Percentiles rank a stretch among this genome's conserved stretches.
These are phyloP conservation scores for Magnaporthiopsis incrustans DNA, from an alignment of 2,329 filamentous ascomycete species.

Conservation along the genomic window DNA sequence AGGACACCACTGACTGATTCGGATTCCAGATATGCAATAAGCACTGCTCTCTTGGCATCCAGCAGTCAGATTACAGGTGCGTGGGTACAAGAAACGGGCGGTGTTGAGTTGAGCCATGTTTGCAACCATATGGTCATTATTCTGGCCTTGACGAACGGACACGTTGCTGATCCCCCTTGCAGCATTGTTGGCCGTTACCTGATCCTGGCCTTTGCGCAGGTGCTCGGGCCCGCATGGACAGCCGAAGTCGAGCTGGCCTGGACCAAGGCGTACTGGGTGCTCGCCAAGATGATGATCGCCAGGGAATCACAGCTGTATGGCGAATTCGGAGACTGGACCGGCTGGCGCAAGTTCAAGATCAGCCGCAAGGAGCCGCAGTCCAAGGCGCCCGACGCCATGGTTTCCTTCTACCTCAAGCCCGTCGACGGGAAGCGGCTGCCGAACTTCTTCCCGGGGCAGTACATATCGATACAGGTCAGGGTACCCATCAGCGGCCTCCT, in stretches of 20 bases:
- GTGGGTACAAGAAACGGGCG: not conserved
- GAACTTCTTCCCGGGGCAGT: constrained; percentile 61
- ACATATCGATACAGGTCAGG: constrained; percentile 54
- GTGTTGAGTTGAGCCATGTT: not conserved
- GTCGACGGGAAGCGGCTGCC: constrained; percentile 53
- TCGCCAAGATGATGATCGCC: constrained; percentile 64
- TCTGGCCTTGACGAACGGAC: not conserved
- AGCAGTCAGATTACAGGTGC: constrained; percentile 55
- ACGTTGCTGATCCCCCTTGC: not conserved
- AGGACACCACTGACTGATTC: not conserved
- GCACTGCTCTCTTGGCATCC: constrained; percentile 62
- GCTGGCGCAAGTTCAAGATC: constrained; percentile 62
- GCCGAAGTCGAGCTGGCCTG: constrained; percentile 58
- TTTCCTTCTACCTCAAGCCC: constrained; percentile 62
- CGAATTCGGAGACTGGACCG: constrained; percentile 52
- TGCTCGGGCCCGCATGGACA: constrained; percentile 60
- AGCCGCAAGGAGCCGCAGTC: constrained; percentile 57
- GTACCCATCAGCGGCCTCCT: constrained; percentile 48
- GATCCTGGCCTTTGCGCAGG: constrained; percentile 56
- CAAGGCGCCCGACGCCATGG: constrained; percentile 47
- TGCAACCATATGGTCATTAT: too few relatives aligned
- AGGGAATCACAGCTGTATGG: constrained; percentile 57
- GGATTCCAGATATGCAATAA: constrained; percentile 53
- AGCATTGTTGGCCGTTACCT: constrained; percentile 61
- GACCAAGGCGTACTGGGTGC: constrained; percentile 63